Evolutionary conservation across 2,329 filamentous ascomycete genomes (phyloP).

Genomic region (Xylaria sp.): DNA sequence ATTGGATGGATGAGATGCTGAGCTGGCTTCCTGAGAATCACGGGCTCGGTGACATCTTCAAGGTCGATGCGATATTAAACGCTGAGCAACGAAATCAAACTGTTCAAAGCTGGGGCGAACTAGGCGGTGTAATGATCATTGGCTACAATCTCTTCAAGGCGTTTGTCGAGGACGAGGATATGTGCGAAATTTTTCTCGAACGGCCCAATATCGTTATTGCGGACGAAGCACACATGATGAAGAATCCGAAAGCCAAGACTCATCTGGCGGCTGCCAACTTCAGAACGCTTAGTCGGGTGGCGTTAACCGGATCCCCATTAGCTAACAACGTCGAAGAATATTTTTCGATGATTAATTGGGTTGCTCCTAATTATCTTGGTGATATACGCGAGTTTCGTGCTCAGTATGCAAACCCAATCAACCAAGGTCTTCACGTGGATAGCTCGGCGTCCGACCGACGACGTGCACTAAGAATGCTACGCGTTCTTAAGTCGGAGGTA

Average conservation of each 20-base stretch:
- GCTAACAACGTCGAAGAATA: conserved; percentile 88
- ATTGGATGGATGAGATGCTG: conserved; percentile 83
- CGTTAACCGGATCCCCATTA: conserved; percentile 86
- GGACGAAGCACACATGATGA: conserved; percentile 86
- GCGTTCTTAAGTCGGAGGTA: conserved; percentile 76
- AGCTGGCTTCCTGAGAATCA: conserved; percentile 71
- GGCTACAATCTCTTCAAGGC: conserved; percentile 76
- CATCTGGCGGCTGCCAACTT: conserved; percentile 68
- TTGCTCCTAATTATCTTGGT: conserved; percentile 82
- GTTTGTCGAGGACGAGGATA: conserved; percentile 47
- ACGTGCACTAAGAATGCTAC: conserved; percentile 72
- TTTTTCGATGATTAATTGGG: conserved; percentile 88
- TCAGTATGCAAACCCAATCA: conserved; percentile 79
- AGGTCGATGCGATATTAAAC: conserved; percentile 60
- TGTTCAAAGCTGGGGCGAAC: conserved; percentile 68
- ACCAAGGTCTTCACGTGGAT: conserved; percentile 74
- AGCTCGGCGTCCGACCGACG: conserved; percentile 67
- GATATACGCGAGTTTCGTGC: conserved; percentile 72
- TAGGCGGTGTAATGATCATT: conserved; percentile 79
- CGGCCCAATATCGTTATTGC: conserved; percentile 79
- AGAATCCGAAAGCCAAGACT: conserved; percentile 69
- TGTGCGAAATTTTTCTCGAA: conserved; percentile 61
- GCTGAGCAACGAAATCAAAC: conserved; percentile 54
- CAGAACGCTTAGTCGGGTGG: conserved; percentile 76
- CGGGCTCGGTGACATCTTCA: conserved; percentile 66